Base-by-base conservation (phyloP, 192 early-diverging fungal species). In the Coemansia sp. region DNA sequence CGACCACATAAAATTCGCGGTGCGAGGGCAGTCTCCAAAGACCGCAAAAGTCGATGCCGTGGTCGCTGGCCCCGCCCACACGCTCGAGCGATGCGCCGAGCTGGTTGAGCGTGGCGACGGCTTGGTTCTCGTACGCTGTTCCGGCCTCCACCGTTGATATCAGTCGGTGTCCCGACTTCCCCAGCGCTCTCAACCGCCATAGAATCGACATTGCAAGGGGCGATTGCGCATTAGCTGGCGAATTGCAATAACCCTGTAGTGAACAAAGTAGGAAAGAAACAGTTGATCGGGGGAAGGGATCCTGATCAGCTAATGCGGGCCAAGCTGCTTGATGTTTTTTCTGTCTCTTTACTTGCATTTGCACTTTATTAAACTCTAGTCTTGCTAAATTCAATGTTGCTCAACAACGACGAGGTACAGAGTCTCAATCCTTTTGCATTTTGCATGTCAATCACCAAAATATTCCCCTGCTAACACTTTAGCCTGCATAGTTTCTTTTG, bases 31-130 rank as follows among this genome's bases (percentile, higher is more conserved):
- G 56, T 5, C 17, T 7, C 75, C 75, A 78, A 3, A 54, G 40
- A 0, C 75, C 75, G 24, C 63, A 67, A 40, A 78, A 69, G 49
- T 78, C 75, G 1, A 78, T 64, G 1, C 75, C 75, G 6, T 68
- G 28, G 60, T 78, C 75, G 63, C 63, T 61, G 3, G 75, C 75
- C 0, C 75, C 75, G 26, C 75, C 75, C 2, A 62, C 56, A 21
- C 75, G 75, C 55, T 78, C 63, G 8, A 78, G 55, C 8, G 36
- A 14, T 24, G 75, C 75, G 7, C 75, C 75, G 1, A 78, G 59
- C 9, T 51, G 23, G 42, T 54, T 67, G 63, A 78, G 68, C 21
- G 51, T 60, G 2, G 49, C 38, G 2, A 68, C 59, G 1, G 61
- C 63, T 3, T 55, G 53, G 62, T 68, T 68, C 49, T 78, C 75